Evolutionary conservation across 805 yeast genomes (phyloP).

Genomic region (Suhomyces kilbournensis): DNA sequence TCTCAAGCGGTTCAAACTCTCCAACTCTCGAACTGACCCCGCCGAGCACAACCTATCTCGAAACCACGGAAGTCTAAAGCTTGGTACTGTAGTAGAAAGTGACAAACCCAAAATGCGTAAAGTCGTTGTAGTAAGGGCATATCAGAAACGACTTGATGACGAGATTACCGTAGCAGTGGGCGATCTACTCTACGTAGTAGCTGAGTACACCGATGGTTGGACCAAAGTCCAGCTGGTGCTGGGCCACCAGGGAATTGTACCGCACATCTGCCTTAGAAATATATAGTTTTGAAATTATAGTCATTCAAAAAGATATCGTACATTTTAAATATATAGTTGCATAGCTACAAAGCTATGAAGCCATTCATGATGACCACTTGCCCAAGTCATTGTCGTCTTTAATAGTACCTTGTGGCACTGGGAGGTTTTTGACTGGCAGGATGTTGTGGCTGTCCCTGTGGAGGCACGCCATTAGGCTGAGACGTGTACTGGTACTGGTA

Average conservation of each 20-base stretch:
- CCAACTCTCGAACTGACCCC: conserved; percentile 8
- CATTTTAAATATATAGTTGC: not conserved
- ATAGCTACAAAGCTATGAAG: too few species aligned
- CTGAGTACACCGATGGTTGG: conserved; percentile 38
- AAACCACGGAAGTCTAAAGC: conserved; percentile 2
- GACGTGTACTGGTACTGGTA: conserved; percentile 8
- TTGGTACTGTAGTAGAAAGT: not conserved
- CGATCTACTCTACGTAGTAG: conserved; percentile 24
- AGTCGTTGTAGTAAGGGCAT: conserved; percentile 17
- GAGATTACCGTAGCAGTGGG: conserved; percentile 32
- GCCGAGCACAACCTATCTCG: not conserved
- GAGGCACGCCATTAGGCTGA: conserved; percentile 3
- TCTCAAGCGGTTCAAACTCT: conserved; percentile 31
- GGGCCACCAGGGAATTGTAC: conserved; percentile 31
- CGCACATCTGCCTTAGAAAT: conserved; percentile 23
- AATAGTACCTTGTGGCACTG: conserved; percentile 6
- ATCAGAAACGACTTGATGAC: conserved; percentile 28
- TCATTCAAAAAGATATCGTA: not conserved
- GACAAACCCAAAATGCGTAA: not conserved
- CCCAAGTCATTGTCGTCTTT: not conserved
- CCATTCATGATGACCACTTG: too few species aligned
- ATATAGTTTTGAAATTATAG: not conserved
- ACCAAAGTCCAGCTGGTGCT: conserved; percentile 24
- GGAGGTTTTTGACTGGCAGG: not conserved
- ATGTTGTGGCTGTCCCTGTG: not conserved